Percentiles rank a stretch among this genome's conserved stretches.
Evolutionary conservation across 441 rosid genomes (phyloP).

Genomic region (Pelargonium myrrhifolium): DNA sequence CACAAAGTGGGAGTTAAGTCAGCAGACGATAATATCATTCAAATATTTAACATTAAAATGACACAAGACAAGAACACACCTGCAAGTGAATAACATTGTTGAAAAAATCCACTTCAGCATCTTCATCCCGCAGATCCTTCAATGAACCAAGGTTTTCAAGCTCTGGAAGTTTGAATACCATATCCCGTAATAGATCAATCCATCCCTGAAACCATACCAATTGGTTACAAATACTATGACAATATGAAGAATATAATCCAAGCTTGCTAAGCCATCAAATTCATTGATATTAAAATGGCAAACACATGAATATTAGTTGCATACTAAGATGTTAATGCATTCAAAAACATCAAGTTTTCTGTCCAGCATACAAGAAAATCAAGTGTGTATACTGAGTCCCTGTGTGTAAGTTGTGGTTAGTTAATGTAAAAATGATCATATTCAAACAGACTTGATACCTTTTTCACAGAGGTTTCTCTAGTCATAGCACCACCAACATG

Average conservation of each 20-base stretch:
- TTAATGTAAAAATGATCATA: not conserved
- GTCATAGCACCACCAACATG: conserved; percentile 64
- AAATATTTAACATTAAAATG: not conserved
- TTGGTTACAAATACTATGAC: conserved; percentile 11
- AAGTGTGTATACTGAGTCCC: not conserved
- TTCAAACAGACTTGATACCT: conserved; percentile 38
- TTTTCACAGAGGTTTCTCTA: conserved; percentile 47
- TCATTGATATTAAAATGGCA: not conserved
- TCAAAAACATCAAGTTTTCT: not conserved
- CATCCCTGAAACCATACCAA: conserved; percentile 56
- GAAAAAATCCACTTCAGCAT: conserved; percentile 85
- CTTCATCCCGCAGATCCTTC: conserved; percentile 66
- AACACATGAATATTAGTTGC: not conserved
- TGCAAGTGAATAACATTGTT: conserved; percentile 70
- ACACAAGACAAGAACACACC: conserved; percentile 33
- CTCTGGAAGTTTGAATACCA: conserved; percentile 75
- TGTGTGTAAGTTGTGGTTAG: not conserved
- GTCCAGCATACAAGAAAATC: not conserved
- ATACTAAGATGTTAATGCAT: not conserved
- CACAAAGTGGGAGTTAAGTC: not conserved
- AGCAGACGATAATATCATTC: not conserved
- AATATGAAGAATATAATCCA: not conserved
- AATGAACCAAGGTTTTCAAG: conserved; percentile 49
- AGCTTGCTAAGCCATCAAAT: not conserved
- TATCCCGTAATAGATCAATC: conserved; percentile 73